Percentiles rank a stretch among this genome's conserved stretches.
Conservation (phyloP, 768 basidiomycete species). For the Solioccasus polychromus region DNA sequence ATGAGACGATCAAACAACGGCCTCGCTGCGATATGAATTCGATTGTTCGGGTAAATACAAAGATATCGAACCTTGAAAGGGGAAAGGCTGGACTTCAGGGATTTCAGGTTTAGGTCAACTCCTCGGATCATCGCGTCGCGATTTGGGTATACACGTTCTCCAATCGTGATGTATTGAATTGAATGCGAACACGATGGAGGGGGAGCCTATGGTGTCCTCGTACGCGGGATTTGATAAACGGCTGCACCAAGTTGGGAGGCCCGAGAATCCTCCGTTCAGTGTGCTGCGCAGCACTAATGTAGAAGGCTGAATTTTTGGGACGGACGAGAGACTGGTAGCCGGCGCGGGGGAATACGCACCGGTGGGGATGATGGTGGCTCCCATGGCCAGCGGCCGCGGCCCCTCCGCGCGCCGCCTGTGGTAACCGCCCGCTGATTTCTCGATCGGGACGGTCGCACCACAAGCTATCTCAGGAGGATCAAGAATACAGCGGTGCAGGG, state of each 20-base stretch:
- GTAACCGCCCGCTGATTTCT: constrained; percentile 6
- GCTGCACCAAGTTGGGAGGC: no score
- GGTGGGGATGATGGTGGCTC: no score
- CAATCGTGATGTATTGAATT: background rate
- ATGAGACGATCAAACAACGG: constrained; percentile 4
- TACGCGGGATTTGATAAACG: no score
- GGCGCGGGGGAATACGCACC: background rate
- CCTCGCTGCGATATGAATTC: constrained; percentile 2
- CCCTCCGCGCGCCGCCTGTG: constrained; percentile 23
- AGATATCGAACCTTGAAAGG: background rate
- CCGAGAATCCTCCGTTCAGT: no score
- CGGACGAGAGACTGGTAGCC: constrained; percentile 1
- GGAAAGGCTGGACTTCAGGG: background rate
- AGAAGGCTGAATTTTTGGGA: background rate
- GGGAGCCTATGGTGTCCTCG: no score
- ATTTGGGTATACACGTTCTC: background rate
- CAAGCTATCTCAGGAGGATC: no score
- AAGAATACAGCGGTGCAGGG: constrained; percentile 18
- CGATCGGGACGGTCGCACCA: no score
- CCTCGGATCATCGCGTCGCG: constrained; percentile 18
- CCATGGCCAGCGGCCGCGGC: constrained; percentile 17
- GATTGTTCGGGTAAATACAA: constrained; percentile 4
- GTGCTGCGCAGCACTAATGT: no score
- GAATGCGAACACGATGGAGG: background rate
- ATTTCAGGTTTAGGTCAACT: background rate